Base-by-base conservation (phyloP, 345 rosid species). In the Cardamine resedifolia region DNA sequence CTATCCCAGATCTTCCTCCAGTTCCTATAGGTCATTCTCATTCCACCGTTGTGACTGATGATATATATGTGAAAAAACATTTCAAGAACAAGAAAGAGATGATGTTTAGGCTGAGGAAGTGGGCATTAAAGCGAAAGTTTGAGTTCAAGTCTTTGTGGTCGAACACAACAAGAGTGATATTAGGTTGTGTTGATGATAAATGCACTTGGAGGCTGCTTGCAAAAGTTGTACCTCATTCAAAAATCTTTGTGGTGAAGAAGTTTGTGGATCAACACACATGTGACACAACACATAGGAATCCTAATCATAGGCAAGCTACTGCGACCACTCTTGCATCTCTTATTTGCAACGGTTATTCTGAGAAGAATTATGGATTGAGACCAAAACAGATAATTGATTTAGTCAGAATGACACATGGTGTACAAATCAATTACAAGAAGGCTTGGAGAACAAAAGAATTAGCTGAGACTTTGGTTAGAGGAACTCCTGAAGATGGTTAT, bases 161-260 rank as follows among this genome's bases (percentile, higher is more conserved):
- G 9, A 4, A 64, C 27, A 64, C 2, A 8, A 12, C 44, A 2
- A 48, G 21, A 48, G 21, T 64, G 19, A 1, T 31, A 14, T 64
- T 64, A 31, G 45, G 7, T 9, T 64, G 45, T 5, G 5, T 49
- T 2, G 45, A 49, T 33, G 30, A 49, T 7, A 64, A 33, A 64
- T 64, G 57, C 44, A 19, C 4, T 7, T 64, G 57, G 58, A 47
- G 11, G 44, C 49, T 64, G 57, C 15, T 7, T 19, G 44, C 69
- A 14, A 31, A 14, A 33, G 10, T 4, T 24, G 4, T 9, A 1
- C 18, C 39, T 64, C 58, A 19, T 65, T 34, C 31, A 7, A 24
- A 18, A 0, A 10, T 10, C 4, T 48, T 49, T 50, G 47, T 66
- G 19, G 58, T 49, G 31, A 65, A 45, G 10, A 21, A 34, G 0